Percentiles rank a stretch among this genome's conserved stretches.
These are phyloP conservation scores for Stemphylium lycopersici DNA, from an alignment of 2,329 filamentous ascomycete species.

Conservation along the genomic window DNA sequence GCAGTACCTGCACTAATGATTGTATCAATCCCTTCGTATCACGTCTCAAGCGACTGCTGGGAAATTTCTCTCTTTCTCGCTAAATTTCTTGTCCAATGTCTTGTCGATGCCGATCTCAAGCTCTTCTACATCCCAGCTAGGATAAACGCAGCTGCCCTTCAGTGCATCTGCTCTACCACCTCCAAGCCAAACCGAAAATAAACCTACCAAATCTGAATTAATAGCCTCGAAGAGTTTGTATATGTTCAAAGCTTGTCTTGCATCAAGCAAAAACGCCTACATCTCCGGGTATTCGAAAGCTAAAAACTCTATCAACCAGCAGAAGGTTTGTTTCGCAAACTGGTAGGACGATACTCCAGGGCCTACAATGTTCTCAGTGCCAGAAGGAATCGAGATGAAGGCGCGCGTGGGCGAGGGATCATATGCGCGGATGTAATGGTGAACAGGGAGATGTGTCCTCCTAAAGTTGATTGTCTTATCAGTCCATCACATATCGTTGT, in stretches of 20 bases:
- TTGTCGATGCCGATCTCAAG: not conserved
- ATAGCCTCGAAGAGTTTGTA: not conserved
- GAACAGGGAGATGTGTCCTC: conserved; percentile 17
- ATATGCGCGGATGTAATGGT: conserved; percentile 17
- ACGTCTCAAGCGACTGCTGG: too few relatives aligned
- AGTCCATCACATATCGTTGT: conserved; percentile 9
- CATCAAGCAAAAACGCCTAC: not conserved
- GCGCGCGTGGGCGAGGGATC: conserved; percentile 1
- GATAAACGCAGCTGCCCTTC: not conserved
- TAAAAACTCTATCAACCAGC: not conserved
- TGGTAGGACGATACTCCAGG: not conserved
- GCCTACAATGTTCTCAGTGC: not conserved
- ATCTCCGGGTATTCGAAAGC: not conserved
- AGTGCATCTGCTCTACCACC: not conserved
- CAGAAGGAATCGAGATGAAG: not conserved
- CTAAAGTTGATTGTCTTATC: conserved; percentile 14
- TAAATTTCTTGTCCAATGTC: too few relatives aligned
- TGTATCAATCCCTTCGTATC: too few relatives aligned
- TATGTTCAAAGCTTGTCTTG: not conserved
- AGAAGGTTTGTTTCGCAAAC: not conserved
- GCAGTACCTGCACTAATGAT: too few relatives aligned
- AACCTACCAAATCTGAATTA: not conserved
- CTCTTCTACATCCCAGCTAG: not conserved
- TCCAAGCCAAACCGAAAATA: conserved; percentile 1
- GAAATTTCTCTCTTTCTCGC: too few relatives aligned